Evolutionary conservation across 495 filamentous ascomycete species (phyloP).

Genomic region (Penicillium subrubescens): DNA sequence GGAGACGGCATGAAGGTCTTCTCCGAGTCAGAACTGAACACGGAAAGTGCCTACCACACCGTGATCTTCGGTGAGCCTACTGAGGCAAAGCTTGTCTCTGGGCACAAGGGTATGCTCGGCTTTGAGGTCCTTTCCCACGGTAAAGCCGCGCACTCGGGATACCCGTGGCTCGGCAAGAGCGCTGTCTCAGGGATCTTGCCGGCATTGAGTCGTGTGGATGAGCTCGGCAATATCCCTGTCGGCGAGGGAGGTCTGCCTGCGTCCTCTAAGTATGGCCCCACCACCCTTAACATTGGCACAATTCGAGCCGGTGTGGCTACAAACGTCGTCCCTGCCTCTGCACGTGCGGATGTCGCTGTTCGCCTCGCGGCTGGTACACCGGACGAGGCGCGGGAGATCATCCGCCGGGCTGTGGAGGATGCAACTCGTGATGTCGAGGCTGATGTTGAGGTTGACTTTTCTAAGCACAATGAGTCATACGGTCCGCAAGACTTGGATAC

Average conservation of each 20-base stretch:
- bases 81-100: conserved; percentile 78
- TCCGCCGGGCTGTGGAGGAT: conserved; percentile 57
- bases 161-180: conserved; percentile 80
- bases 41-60: conserved; percentile 53
- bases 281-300: conserved; percentile 81
- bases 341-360: conserved; percentile 65
- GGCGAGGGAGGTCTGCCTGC: conserved; percentile 62
- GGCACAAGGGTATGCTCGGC: conserved; percentile 81
- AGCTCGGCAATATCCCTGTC: conserved; percentile 48
- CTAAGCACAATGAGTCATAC: conserved; percentile 55
- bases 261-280: conserved; percentile 77
- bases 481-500: conserved; percentile 74
- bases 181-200: conserved; percentile 75
- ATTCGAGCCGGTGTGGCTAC: conserved; percentile 81
- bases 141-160: conserved; percentile 84
- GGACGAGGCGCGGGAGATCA: conserved; percentile 50
- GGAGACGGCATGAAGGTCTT: conserved; percentile 81
- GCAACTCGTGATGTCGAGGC: conserved; percentile 59
- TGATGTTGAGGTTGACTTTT: conserved; percentile 62
- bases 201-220: conserved; percentile 63
- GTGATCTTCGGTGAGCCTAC: conserved; percentile 93
- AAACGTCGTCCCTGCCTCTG: conserved; percentile 82
- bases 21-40: conserved; percentile 44
- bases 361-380: conserved; percentile 75
- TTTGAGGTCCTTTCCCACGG: conserved; percentile 68